Base-by-base conservation (phyloP, 1,284 basidiomycete species). In the Marasmius fiardii region DNA sequence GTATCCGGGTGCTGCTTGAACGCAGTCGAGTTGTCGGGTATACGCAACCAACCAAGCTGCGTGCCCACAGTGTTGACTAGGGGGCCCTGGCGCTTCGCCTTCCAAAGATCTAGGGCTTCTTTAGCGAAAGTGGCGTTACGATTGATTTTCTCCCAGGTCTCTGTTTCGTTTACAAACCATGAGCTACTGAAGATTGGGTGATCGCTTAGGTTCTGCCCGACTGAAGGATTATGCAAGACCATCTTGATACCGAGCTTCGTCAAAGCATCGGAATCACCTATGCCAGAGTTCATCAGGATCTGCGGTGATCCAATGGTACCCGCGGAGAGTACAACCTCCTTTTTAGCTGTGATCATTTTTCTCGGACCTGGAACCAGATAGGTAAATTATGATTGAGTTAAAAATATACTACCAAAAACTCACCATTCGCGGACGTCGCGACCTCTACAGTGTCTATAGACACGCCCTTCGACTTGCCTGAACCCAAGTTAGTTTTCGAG, bases 201-300 rank as follows among this genome's bases (percentile, higher is more conserved):
- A 55, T 75, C 75, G 23, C 62, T 63, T 21, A 81, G 62, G 60
- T 80, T 78, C 61, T 74, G 68, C 12, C 79, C 78, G 39, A 78
- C 75, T 51, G 67, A 64, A 4, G 71, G 70, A 3, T 69, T 56
- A 60, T 70, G 56, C 10, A 72, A 56, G 16, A 74, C 58, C 2
- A 67, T 51, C 28, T 55, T 26, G 23, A 72, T 61, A 0, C 65
- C 65, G 5, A 65, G 18, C 0, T 43, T 39, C 8, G 43, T 21
- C 7, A 73, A 60, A 5, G 60, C 55, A 1, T 57, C 37, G 6
- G 55, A 23, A 50, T 64, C 52, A 10, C 80, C 79, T 54, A 81
- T 77, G 21, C 80, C 80, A n/a, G 75, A 78, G 43, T 75, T 68
- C 47, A 74, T 64, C 16, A 80, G 71, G 18, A 80, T 66, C 49